Evolutionary conservation across 805 yeast genomes (phyloP).

Genomic region (Ogataea zsoltii): DNA sequence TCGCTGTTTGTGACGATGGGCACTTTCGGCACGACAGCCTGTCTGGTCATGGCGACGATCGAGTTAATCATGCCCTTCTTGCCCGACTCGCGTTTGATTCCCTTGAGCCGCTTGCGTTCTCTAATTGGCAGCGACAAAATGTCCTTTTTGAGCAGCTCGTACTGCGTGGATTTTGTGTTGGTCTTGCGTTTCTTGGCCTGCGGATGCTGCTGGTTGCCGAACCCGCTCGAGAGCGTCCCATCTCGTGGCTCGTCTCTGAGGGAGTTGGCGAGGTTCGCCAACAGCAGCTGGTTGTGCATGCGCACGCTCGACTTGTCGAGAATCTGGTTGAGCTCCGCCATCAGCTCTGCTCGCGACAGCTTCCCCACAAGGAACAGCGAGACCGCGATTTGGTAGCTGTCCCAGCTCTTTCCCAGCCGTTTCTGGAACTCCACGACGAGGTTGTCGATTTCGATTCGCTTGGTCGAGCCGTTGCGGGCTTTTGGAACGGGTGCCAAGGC

Average conservation of each 20-base stretch:
- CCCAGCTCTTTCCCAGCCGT: slow-evolving; percentile 81
- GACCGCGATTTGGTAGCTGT: slow-evolving; percentile 75
- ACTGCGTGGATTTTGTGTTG: slow-evolving; percentile 63
- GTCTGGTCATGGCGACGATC: slow-evolving; percentile 66
- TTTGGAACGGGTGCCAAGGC: neutral
- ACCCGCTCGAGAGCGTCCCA: slow-evolving; percentile 47
- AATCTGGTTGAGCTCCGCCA: slow-evolving; percentile 55
- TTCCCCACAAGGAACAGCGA: slow-evolving; percentile 77
- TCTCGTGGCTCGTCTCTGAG: slow-evolving; percentile 73
- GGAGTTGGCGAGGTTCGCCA: slow-evolving; percentile 83
- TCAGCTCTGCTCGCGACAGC: slow-evolving; percentile 73
- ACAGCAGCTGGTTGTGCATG: slow-evolving; percentile 79
- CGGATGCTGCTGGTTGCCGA: slow-evolving; percentile 39
- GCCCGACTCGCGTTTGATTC: slow-evolving; percentile 80
- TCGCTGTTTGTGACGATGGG: slow-evolving; percentile 60
- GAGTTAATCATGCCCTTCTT: slow-evolving; percentile 74
- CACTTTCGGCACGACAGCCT: slow-evolving; percentile 76
- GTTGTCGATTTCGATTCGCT: slow-evolving; percentile 58
- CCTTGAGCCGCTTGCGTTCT: slow-evolving; percentile 83
- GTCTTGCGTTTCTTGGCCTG: slow-evolving; percentile 42
- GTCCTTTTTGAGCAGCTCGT: slow-evolving; percentile 80
- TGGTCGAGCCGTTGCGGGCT: slow-evolving; percentile 25
- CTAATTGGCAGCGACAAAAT: slow-evolving; percentile 81
- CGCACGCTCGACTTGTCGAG: slow-evolving; percentile 51
- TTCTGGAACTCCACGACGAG: slow-evolving; percentile 74